Evolutionary conservation across 768 basidiomycete species (phyloP).

Genomic region (Lactifluus pinguis): DNA sequence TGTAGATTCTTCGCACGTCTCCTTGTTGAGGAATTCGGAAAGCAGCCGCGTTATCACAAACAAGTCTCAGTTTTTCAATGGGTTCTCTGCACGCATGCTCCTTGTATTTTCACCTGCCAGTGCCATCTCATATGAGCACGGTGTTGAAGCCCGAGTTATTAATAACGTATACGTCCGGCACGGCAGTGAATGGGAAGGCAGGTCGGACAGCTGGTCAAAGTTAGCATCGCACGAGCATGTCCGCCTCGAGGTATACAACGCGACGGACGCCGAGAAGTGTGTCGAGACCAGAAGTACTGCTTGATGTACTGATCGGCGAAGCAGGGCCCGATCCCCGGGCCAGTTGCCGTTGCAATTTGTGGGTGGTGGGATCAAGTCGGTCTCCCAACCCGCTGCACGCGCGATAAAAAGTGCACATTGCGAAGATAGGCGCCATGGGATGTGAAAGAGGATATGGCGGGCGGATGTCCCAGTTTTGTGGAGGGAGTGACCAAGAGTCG

Average conservation of each 20-base stretch:
- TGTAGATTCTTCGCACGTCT: too few species aligned
- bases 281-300: constrained; percentile 34
- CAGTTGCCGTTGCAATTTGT: constrained; percentile 28
- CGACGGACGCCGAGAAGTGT: constrained; percentile 23
- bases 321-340: constrained; percentile 27
- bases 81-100: too few species aligned
- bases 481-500: constrained; percentile 28
- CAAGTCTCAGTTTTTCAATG: too few species aligned
- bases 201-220: constrained; percentile 37
- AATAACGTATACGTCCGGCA: constrained; percentile 32
- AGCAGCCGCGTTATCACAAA: too few species aligned
- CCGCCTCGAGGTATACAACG: constrained; percentile 35
- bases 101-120: too few species aligned
- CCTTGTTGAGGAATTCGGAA: too few species aligned
- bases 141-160: constrained; percentile 30
- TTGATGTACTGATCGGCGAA: constrained; percentile 38
- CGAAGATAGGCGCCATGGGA: constrained; percentile 30
- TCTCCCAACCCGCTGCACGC: constrained; percentile 32
- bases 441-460: constrained; percentile 27
- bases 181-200: constrained; percentile 35
- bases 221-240: constrained; percentile 35
- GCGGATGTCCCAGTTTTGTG: constrained; percentile 26
- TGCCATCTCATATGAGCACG: too few species aligned
- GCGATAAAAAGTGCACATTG: constrained; percentile 34
- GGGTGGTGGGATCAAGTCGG: constrained; percentile 33